Evolutionary conservation across 352 stramenopile species (phyloP).

Genomic region (Phytopythium helicoides): DNA sequence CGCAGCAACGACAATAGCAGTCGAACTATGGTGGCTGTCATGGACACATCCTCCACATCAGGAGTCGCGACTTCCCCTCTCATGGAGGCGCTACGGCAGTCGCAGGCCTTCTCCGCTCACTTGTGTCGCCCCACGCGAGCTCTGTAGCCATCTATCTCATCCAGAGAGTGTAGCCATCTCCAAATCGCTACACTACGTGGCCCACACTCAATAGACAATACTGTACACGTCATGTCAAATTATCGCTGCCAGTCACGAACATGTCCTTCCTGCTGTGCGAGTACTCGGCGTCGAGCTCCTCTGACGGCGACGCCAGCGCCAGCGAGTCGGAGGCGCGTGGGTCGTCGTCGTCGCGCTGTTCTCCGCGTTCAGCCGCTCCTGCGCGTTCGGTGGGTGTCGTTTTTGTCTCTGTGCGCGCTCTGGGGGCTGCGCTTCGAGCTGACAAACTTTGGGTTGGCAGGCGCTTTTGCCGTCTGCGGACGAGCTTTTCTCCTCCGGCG

Average conservation of each 20-base stretch:
- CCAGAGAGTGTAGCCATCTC: conserved; percentile 2
- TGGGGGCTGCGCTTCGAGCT: neutral
- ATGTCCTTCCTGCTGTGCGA: conserved; percentile 60
- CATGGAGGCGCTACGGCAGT: conserved; percentile 46
- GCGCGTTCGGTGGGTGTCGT: conserved; percentile 1
- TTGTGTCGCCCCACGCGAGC: conserved; percentile 11
- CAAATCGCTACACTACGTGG: neutral
- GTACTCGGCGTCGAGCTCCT: conserved; percentile 59
- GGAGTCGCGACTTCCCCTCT: conserved; percentile 28
- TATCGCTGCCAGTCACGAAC: no score
- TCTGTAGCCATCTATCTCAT: no score
- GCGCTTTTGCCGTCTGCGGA: conserved; percentile 34
- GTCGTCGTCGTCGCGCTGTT: neutral
- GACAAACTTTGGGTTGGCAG: neutral
- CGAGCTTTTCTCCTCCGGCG: conserved; percentile 43
- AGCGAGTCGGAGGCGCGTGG: neutral
- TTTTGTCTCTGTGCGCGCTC: neutral
- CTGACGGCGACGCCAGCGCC: conserved; percentile 30
- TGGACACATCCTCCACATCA: conserved; percentile 45
- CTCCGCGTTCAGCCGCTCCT: neutral
- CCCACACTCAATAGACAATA: neutral
- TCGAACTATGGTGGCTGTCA: conserved; percentile 32
- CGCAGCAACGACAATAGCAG: neutral
- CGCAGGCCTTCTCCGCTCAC: conserved; percentile 57
- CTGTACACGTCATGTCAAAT: no score